Evolutionary conservation across 2,329 filamentous ascomycete species (phyloP), one percentile per base, ranked within the genome.

Genomic region (Ophiostoma himal-ulmi): DNA sequence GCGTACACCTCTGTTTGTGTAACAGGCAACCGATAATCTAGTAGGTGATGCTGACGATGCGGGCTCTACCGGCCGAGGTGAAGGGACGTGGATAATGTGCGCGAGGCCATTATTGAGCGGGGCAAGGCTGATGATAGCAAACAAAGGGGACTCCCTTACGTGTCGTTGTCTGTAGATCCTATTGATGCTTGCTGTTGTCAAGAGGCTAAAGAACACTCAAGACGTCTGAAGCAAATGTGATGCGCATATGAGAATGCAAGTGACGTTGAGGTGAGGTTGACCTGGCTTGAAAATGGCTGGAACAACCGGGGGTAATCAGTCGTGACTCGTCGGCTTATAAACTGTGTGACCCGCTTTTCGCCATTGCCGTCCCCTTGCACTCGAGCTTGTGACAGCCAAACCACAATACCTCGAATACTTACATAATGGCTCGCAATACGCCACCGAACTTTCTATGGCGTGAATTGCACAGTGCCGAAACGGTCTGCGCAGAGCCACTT

Each of bases 41-140:
- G 20, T 13, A 36, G 20, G 22, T 10, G 62, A 65, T 48, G 62
- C 3, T 14, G 62, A 22, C 62, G 62, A 65, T 65, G 34, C 36
- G 34, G 57, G 54, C 60, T 64, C 44, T 57, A 34, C 17, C 48
- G 39, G 30, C 65, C 54, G 37, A 30, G 13, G 30, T 48, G 48
- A 48, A 26, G 22, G 17, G 14, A 37, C 14, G 36, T 44, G 39
- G 36, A 70, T 48, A 67, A 62, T 44, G 69, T 52, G 39, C 64
- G 5, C 69, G 41, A 11, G 37, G 64, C 69, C 69, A 70, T 70
- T 70, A 26, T 70, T n/a, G 5, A 22, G 17, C 13, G 69, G 64
- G 13, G 26, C 36, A 26, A 30, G 62, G 62, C 48, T 30, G 44
- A 44, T 6, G 44, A 54, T n/a, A 34, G 26, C 26, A 34, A n/a